A percentile compares a stretch with the other conserved stretches of the same genome.
Conservation (phyloP, 768 basidiomycete species). For the Tylopilus subfusipes region DNA sequence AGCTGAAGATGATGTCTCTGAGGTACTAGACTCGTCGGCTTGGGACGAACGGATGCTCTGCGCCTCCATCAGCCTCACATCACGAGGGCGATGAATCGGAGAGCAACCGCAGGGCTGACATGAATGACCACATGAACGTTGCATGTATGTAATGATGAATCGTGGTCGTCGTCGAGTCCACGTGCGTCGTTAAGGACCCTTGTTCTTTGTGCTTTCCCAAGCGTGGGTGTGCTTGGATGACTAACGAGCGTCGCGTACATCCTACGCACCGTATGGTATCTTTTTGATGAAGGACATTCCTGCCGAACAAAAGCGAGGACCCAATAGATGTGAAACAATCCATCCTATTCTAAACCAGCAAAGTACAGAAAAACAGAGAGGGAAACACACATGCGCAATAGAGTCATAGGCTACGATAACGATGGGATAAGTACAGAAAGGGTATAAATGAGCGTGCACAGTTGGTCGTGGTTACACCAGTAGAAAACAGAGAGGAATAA, state of each 20-base stretch:
- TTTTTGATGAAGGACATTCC: background rate
- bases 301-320: background rate
- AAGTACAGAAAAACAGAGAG: background rate
- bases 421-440: background rate
- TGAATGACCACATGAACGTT: too few species aligned
- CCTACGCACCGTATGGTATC: too few species aligned
- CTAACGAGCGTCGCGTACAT: too few species aligned
- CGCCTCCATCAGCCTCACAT: too few species aligned
- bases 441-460: conserved; percentile 4
- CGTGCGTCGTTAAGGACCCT: too few species aligned
- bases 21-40: conserved; percentile 77
- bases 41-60: conserved; percentile 24
- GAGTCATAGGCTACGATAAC: background rate
- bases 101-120: too few species aligned
- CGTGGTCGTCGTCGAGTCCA: too few species aligned
- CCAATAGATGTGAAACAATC: background rate
- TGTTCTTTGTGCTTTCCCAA: too few species aligned
- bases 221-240: too few species aligned
- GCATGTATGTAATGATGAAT: too few species aligned
- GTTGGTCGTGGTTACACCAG: background rate
- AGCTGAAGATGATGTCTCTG: conserved; percentile 59
- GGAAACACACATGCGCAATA: background rate
- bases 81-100: too few species aligned
- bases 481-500: background rate
- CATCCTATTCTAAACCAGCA: background rate